Evolutionary conservation across 2,329 filamentous ascomycete species (phyloP).

Genomic region (Neurospora sp.): DNA sequence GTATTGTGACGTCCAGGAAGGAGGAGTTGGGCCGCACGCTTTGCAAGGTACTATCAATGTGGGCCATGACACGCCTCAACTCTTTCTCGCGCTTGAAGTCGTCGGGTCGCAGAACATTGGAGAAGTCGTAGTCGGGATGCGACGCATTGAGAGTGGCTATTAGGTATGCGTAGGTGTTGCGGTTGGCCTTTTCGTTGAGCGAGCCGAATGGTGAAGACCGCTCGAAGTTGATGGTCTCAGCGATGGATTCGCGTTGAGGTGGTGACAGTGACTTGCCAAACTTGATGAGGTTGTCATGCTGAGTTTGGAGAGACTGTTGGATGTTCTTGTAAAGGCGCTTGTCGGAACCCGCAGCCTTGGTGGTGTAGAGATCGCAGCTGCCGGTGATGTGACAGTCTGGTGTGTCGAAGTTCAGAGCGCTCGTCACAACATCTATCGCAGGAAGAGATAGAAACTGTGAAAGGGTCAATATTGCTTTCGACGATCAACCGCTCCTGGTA

Average conservation of each 20-base stretch:
- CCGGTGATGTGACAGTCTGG: conserved; percentile 86
- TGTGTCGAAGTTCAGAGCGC: conserved; percentile 91
- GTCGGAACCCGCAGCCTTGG: conserved; percentile 87
- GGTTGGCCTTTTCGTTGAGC: conserved; percentile 77
- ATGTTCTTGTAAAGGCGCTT: conserved; percentile 98
- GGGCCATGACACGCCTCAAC: conserved; percentile 72
- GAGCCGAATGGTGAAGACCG: conserved; percentile 87
- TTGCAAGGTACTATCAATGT: conserved; percentile 76
- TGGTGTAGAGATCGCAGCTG: conserved; percentile 93
- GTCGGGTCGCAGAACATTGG: conserved; percentile 74
- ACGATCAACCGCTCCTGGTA: neutral
- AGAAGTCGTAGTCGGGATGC: conserved; percentile 96
- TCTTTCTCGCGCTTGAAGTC: conserved; percentile 85
- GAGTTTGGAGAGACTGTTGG: conserved; percentile 79
- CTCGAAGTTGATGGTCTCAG: conserved; percentile 62
- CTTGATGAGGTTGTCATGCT: conserved; percentile 80
- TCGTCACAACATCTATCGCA: conserved; percentile 85
- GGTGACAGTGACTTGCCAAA: conserved; percentile 82
- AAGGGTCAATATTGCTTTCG: neutral
- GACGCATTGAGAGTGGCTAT: conserved; percentile 95
- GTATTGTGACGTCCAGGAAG: conserved; percentile 32
- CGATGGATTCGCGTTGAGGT: conserved; percentile 63
- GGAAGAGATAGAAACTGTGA: conserved; percentile 78
- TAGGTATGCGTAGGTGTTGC: conserved; percentile 87
- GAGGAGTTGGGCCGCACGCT: conserved; percentile 63